Percentiles rank a stretch among this genome's conserved stretches.
phyloP scores from a whole-genome alignment of 768 basidiomycete genomes.

The Lactarius akahatsu region DNA sequence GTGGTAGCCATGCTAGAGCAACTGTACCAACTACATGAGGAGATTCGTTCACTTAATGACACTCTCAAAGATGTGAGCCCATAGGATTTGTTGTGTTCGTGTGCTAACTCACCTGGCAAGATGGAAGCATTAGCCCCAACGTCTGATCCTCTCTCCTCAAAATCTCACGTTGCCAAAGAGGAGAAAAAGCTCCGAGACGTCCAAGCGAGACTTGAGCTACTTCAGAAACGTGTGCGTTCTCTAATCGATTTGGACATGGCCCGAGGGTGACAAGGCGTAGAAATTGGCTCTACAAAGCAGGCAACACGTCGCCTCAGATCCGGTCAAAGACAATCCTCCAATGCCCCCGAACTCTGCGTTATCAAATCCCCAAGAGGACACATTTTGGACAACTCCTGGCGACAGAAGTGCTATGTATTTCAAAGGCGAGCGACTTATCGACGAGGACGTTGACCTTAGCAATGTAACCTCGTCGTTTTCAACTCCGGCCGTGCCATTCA shows the following conservation, averaged over 20 bases:
- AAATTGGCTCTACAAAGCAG: slow-evolving; percentile 35
- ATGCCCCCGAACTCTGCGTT: slow-evolving; percentile 25
- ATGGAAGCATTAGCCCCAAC: slow-evolving; percentile 29
- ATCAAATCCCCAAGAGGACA: slow-evolving; percentile 48
- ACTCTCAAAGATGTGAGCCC: slow-evolving; percentile 43
- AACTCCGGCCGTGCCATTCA: slow-evolving; percentile 40
- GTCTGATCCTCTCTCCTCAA: slow-evolving; percentile 33
- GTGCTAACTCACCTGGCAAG: slow-evolving; percentile 32
- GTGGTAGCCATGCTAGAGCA: slow-evolving; percentile 41
- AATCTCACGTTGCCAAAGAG: slow-evolving; percentile 39
- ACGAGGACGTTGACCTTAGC: slow-evolving; percentile 60
- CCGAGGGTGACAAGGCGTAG: slow-evolving; percentile 24
- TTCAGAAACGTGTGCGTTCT: slow-evolving; percentile 40
- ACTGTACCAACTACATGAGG: slow-evolving; percentile 40
- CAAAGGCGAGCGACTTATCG: slow-evolving; percentile 57
- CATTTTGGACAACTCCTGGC: slow-evolving; percentile 62
- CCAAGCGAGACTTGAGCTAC: slow-evolving; percentile 43
- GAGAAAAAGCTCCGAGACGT: slow-evolving; percentile 45
- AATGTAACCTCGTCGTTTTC: slow-evolving; percentile 43
- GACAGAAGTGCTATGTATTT: slow-evolving; percentile 62
- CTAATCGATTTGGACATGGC: neutral
- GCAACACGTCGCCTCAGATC: slow-evolving; percentile 21
- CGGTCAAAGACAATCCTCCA: slow-evolving; percentile 30
- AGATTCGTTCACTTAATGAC: slow-evolving; percentile 39
- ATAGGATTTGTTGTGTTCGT: neutral